phyloP scores from a whole-genome alignment of 2,329 filamentous ascomycete genomes.

The Lachnum nothofagi region DNA sequence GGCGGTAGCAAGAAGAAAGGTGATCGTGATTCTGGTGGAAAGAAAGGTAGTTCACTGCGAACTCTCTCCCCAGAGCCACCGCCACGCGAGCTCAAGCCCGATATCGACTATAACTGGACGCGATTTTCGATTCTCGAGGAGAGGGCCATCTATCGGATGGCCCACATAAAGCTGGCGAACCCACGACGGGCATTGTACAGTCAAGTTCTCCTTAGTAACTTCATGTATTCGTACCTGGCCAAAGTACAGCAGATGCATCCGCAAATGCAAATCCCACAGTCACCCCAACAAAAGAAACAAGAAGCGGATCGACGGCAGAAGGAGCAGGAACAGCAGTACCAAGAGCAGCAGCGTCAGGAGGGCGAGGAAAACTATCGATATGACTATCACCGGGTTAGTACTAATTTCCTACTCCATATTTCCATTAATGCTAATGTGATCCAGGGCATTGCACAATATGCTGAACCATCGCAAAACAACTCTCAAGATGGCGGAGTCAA shows the following conservation, averaged over 20 bases:
- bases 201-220: slow-evolving; percentile 94
- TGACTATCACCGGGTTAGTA: slow-evolving; percentile 34
- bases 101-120: slow-evolving; percentile 94
- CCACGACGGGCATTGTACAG: slow-evolving; percentile 86
- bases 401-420: neutral
- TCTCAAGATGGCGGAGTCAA: slow-evolving; percentile 35
- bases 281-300: slow-evolving; percentile 64
- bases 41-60: slow-evolving; percentile 67
- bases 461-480: slow-evolving; percentile 28
- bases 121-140: slow-evolving; percentile 93
- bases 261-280: slow-evolving; percentile 84
- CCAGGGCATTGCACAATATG: slow-evolving; percentile 34
- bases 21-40: slow-evolving; percentile 67
- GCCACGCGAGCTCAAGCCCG: slow-evolving; percentile 68
- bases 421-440: slow-evolving; percentile 16
- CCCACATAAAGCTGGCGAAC: slow-evolving; percentile 98
- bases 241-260: slow-evolving; percentile 99
- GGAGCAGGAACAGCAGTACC: slow-evolving; percentile 35
- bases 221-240: slow-evolving; percentile 98
- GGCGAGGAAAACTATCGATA: slow-evolving; percentile 32
- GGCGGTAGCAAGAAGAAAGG: slow-evolving; percentile 83
- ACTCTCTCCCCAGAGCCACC: slow-evolving; percentile 77
- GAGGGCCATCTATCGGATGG: slow-evolving; percentile 95
- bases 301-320: slow-evolving; percentile 49
- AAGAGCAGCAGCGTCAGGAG: slow-evolving; percentile 31